Percentiles rank a stretch among this genome's conserved stretches.
Evolutionary conservation across 768 basidiomycete genomes (phyloP).

Genomic region (Mycena maculata): DNA sequence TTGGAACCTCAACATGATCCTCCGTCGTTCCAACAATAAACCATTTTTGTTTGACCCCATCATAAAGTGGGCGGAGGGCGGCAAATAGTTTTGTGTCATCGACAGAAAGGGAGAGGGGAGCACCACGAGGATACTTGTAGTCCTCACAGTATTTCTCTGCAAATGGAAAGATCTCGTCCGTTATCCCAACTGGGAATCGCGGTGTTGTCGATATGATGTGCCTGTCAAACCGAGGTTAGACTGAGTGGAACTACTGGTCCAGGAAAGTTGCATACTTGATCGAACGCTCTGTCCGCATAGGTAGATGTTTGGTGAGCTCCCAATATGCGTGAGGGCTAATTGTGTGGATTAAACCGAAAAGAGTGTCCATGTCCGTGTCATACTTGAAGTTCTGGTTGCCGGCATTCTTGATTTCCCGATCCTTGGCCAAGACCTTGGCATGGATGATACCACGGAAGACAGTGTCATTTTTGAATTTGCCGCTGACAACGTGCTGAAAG

Average conservation of each 20-base stretch:
- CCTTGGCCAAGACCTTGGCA: constrained; percentile 28
- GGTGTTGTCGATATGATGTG: constrained; percentile 8
- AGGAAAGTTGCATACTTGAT: constrained; percentile 27
- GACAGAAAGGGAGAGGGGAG: constrained; percentile 37
- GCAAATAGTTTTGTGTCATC: constrained; percentile 46
- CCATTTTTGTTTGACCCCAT: constrained; percentile 9
- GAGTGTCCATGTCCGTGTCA: constrained; percentile 34
- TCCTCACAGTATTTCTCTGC: constrained; percentile 8
- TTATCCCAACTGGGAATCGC: constrained; percentile 2
- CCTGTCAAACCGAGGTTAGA: background rate
- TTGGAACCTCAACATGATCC: constrained; percentile 32
- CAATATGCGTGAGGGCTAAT: constrained; percentile 36
- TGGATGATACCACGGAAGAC: constrained; percentile 39
- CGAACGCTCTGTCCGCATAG: constrained; percentile 22
- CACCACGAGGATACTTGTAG: constrained; percentile 19
- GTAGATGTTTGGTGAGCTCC: constrained; percentile 30
- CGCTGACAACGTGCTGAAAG: constrained; percentile 28
- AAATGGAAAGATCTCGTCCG: background rate
- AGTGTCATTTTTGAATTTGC: constrained; percentile 34
- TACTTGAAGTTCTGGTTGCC: constrained; percentile 44
- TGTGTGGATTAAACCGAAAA: constrained; percentile 28
- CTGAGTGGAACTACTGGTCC: background rate
- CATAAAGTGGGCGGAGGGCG: constrained; percentile 32
- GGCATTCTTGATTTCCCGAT: constrained; percentile 33
- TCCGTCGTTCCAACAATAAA: constrained; percentile 38